Percentiles rank a stretch among this genome's conserved stretches.
These are phyloP conservation scores for Boletus rufocinnamomeus DNA, from an alignment of 768 basidiomycete species.

Conservation along the genomic window DNA sequence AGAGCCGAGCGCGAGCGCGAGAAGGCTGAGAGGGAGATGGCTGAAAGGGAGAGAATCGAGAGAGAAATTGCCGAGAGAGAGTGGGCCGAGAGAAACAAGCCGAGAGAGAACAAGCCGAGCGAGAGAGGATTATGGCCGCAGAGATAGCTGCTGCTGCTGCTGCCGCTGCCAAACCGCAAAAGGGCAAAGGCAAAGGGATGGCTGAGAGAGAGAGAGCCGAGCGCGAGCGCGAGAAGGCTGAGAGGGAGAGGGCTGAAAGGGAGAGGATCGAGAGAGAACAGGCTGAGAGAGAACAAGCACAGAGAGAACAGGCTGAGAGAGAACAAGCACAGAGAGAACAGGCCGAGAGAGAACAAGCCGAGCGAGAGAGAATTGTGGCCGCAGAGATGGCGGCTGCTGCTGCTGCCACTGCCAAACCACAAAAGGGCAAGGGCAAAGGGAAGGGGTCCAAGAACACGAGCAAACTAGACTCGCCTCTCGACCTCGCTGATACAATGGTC, in stretches of 20 bases:
- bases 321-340: no score
- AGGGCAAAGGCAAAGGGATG: conserved; percentile 24
- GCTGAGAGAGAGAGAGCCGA: conserved; percentile 21
- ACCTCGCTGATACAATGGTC: conserved; percentile 39
- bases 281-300: conserved; percentile 17
- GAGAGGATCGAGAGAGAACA: conserved; percentile 7
- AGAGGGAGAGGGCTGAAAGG: conserved; percentile 9
- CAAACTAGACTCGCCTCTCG: conserved; percentile 33
- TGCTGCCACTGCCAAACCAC: not conserved
- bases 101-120: conserved; percentile 5
- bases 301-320: conserved; percentile 5
- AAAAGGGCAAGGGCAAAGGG: conserved; percentile 18
- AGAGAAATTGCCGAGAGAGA: conserved; percentile 6
- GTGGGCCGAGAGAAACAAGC: not conserved
- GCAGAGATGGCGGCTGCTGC: conserved; percentile 1
- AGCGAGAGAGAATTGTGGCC: conserved; percentile 12
- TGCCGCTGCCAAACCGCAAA: not conserved
- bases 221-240: conserved; percentile 14
- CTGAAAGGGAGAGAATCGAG: conserved; percentile 3
- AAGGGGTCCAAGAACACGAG: conserved; percentile 25
- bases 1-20: conserved; percentile 2
- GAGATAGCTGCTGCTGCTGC: not conserved
- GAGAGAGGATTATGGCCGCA: conserved; percentile 13
- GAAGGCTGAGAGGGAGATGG: conserved; percentile 12
- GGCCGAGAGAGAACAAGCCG: conserved; percentile 3